Conservation (phyloP, 1,284 basidiomycete species). For the Bjerkandera adusta region DNA sequence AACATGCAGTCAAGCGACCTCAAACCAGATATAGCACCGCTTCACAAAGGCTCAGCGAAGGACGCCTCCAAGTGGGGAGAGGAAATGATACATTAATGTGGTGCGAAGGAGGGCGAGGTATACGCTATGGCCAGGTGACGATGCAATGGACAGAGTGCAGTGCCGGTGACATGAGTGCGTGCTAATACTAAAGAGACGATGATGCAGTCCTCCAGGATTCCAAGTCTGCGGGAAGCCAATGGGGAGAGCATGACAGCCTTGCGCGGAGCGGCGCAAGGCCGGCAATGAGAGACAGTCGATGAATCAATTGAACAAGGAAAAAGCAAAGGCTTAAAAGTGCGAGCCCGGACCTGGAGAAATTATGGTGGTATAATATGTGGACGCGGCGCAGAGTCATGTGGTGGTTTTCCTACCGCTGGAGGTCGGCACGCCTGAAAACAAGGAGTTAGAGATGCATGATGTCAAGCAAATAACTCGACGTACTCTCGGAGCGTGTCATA, state of each 20-base stretch:
- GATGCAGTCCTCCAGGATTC: background rate
- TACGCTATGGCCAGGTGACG: constrained; percentile 9
- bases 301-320: background rate
- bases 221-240: background rate
- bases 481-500: constrained; percentile 89
- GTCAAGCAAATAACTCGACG: constrained; percentile 34
- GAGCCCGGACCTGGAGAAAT: constrained; percentile 2
- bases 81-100: constrained; percentile 4
- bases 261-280: background rate
- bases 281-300: constrained; percentile 2
- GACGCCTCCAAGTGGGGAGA: background rate
- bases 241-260: background rate
- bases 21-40: background rate
- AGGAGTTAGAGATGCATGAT: constrained; percentile 7
- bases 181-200: background rate
- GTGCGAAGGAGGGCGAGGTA: constrained; percentile 7
- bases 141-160: constrained; percentile 5
- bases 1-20: background rate
- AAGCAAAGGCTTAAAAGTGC: background rate
- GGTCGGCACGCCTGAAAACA: constrained; percentile 40
- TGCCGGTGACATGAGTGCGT: constrained; percentile 3
- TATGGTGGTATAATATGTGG: constrained; percentile 5
- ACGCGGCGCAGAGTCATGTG: background rate
- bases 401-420: constrained; percentile 34
- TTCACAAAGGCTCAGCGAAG: background rate